Conservation (phyloP, 495 filamentous ascomycete species). For the Penicillium lividum region DNA sequence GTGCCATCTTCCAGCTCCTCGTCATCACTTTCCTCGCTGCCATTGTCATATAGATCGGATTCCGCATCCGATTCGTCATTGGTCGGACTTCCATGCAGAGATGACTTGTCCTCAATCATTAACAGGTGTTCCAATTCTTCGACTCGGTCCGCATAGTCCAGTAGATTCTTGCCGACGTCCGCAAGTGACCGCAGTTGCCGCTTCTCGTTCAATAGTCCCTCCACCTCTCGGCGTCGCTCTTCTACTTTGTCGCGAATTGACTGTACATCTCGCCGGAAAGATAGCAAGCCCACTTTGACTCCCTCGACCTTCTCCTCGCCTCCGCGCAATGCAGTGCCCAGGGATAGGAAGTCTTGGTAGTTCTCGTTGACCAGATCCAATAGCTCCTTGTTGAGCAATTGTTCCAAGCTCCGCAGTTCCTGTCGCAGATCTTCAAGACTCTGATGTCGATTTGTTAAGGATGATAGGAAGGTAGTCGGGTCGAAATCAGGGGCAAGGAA, state of each 20-base stretch:
- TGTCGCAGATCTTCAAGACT: slow-evolving; percentile 90
- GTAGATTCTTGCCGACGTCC: slow-evolving; percentile 62
- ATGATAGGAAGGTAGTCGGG: slow-evolving; percentile 78
- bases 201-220: slow-evolving; percentile 55
- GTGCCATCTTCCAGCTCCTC: slow-evolving; percentile 46
- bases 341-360: slow-evolving; percentile 82
- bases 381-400: slow-evolving; percentile 76
- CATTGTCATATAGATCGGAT: slow-evolving; percentile 42
- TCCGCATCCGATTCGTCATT: slow-evolving; percentile 37
- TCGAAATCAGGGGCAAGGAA: slow-evolving; percentile 81
- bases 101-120: slow-evolving; percentile 46
- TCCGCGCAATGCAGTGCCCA: slow-evolving; percentile 79
- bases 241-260: slow-evolving; percentile 56
- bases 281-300: slow-evolving; percentile 80
- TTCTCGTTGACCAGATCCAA: slow-evolving; percentile 92
- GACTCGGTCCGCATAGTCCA: slow-evolving; percentile 70
- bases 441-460: slow-evolving; percentile 83
- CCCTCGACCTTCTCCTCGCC: slow-evolving; percentile 93
- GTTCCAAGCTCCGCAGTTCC: slow-evolving; percentile 76
- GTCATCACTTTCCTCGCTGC: slow-evolving; percentile 57
- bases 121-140: slow-evolving; percentile 74
- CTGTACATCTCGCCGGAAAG: slow-evolving; percentile 78
- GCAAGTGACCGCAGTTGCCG: slow-evolving; percentile 50
- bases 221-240: slow-evolving; percentile 53
- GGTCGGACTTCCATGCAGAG: slow-evolving; percentile 1